A percentile compares a stretch with the other conserved stretches of the same genome.
phyloP scores from a whole-genome alignment of 192 early-diverging fungal genomes.

The Diversispora eburnea region DNA sequence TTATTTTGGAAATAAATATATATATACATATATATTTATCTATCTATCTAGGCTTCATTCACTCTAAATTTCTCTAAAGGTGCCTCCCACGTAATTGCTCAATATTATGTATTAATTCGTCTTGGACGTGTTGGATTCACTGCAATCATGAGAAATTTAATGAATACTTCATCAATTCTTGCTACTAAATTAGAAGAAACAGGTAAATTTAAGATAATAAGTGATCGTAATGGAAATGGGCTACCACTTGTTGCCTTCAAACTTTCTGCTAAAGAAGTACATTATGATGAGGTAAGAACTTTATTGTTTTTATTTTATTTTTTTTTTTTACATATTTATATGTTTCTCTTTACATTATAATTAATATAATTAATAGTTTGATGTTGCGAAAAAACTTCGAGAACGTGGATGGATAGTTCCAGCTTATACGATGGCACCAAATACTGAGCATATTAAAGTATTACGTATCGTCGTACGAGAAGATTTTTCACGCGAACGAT shows the following conservation, averaged over 20 bases:
- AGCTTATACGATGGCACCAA: conserved; percentile 65
- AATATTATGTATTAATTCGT: conserved; percentile 80
- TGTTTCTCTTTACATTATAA: not conserved
- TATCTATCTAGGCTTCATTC: conserved; percentile 44
- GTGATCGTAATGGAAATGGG: conserved; percentile 39
- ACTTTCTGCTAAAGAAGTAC: conserved; percentile 33
- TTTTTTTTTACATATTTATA: not conserved
- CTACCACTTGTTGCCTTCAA: conserved; percentile 64
- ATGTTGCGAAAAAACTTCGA: conserved; percentile 54
- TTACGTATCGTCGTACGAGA: conserved; percentile 64
- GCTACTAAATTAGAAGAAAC: conserved; percentile 50
- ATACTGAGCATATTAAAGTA: conserved; percentile 45
- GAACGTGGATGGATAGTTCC: conserved; percentile 76
- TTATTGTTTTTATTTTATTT: not conserved
- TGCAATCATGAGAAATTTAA: conserved; percentile 60
- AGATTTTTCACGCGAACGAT: conserved; percentile 13
- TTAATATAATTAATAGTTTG: conserved; percentile 41
- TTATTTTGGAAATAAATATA: too few species aligned
- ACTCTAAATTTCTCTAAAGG: conserved; percentile 77
- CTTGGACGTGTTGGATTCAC: conserved; percentile 64
- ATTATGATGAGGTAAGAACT: conserved; percentile 36
- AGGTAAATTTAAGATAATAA: conserved; percentile 60
- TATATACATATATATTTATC: too few species aligned
- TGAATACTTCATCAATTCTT: conserved; percentile 55
- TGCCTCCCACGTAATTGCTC: conserved; percentile 68